Percentiles rank a stretch among this genome's conserved stretches.
Conservation (phyloP, 2,329 filamentous ascomycete species). For the Aspergillus brunneoviolaceus region DNA sequence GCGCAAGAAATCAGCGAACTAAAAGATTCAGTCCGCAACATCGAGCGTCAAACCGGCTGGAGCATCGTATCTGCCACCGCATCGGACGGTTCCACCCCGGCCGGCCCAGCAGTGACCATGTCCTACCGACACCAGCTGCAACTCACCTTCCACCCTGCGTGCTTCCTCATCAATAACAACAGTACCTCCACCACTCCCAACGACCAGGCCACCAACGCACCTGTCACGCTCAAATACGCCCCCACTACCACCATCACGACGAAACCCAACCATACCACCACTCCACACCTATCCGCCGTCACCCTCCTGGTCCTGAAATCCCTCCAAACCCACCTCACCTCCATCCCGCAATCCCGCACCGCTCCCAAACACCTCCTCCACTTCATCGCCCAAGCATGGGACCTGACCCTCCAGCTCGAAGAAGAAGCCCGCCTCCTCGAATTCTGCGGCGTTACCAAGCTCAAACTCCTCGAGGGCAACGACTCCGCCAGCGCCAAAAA, state of each 20-base stretch:
- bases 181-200: constrained; percentile 21
- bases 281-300: constrained; percentile 34
- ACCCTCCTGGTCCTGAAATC: constrained; percentile 44
- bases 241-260: constrained; percentile 17
- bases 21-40: constrained; percentile 53
- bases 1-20: constrained; percentile 73
- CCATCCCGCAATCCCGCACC: constrained; percentile 36
- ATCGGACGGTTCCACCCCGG: constrained; percentile 19
- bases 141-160: constrained; percentile 43
- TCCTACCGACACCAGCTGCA: constrained; percentile 43
- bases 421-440: constrained; percentile 47
- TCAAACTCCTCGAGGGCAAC: constrained; percentile 30
- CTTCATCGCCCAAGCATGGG: constrained; percentile 46
- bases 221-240: constrained; percentile 37
- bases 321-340: constrained; percentile 38
- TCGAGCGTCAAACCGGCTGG: constrained; percentile 48
- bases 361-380: constrained; percentile 41
- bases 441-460: constrained; percentile 46
- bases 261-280: constrained; percentile 12
- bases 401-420: constrained; percentile 39
- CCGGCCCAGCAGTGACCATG: constrained; percentile 41
- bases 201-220: constrained; percentile 24
- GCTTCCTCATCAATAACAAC: constrained; percentile 30
- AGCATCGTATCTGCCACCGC: constrained; percentile 39
- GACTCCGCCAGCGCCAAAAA: constrained; percentile 6